Percentiles rank a stretch among this genome's conserved stretches.
phyloP scores from a whole-genome alignment of 495 filamentous ascomycete species.

The Podospora sp. region DNA sequence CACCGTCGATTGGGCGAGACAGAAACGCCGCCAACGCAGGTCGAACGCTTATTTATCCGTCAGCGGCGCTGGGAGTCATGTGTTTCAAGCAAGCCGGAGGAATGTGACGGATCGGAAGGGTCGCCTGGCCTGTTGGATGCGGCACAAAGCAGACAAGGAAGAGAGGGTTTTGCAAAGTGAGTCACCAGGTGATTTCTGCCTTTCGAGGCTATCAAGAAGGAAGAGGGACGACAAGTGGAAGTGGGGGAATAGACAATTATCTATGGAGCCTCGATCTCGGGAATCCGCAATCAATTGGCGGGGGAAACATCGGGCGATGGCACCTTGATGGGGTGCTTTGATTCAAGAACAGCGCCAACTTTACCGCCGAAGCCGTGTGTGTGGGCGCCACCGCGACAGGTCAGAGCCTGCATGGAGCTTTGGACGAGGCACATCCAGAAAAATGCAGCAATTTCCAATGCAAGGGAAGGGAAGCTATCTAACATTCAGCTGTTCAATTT shows the following conservation, averaged over 20 bases:
- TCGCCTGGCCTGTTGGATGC: neutral
- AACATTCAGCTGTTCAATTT: neutral
- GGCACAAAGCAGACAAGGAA: neutral
- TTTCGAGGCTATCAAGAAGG: neutral
- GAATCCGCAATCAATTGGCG: neutral
- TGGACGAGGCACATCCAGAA: neutral
- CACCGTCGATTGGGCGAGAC: slow-evolving; percentile 4
- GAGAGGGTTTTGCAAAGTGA: neutral
- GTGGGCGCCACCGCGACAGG: neutral
- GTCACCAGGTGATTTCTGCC: neutral
- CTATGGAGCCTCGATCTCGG: neutral
- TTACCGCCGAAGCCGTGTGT: neutral
- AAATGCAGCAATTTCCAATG: neutral
- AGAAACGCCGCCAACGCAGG: slow-evolving; percentile 13
- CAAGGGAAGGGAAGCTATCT: neutral
- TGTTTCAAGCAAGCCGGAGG: slow-evolving; percentile 19
- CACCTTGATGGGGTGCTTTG: neutral
- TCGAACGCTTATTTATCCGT: slow-evolving; percentile 18
- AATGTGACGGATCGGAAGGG: neutral
- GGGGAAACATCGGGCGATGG: neutral
- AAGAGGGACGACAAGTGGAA: neutral
- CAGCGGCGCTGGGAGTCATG: slow-evolving; percentile 7
- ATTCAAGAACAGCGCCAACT: neutral
- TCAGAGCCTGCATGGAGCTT: neutral
- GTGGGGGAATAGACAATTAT: neutral